Evolutionary conservation across 129 eudicot species (phyloP), one percentile per base, ranked within the genome.

Genomic region (Silybum marianum): DNA sequence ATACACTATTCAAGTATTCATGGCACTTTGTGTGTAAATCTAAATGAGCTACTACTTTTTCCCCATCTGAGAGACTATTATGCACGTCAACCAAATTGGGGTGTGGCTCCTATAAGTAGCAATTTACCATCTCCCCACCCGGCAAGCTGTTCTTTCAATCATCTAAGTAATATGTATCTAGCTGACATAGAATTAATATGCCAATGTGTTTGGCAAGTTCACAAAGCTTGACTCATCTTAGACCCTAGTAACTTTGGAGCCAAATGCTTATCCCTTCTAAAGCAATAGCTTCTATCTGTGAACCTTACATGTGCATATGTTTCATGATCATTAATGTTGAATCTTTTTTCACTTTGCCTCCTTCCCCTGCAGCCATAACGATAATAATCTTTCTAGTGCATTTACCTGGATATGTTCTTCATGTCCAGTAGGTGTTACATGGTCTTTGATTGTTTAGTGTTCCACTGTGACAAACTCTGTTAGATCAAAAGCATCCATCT

Each of bases 81-180:
- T 65, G 69, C 69, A 65, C 28, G 9, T 23, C 69, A 65, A 21
- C 28, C 16, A 21, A 10, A 9, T 21, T 19, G 13, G 13, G 28
- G 28, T 21, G 30, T 65, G 69, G 30, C 69, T 65, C 22, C 14
- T 9, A 21, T 65, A 65, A 65, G 69, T 65, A 13, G 44, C 25
- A 74, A 18, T 25, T 21, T 25, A 74, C 69, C 68, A 51, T 51
- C 38, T 74, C 68, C 78, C 51, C 25, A 58, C 13, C 68, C 58
- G 26, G 26, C 42, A 6, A 16, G 28, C 28, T 25, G 39, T 46
- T 74, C 69, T 25, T 46, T 26, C 18, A 74, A 74, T 51, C 23
- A 74, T 12, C n/a, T 58, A 54, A 46, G 69, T 26, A 48, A 48
- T 54, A 46, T 23, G n/a, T 30, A 74, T 74, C 40, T 74, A 74